phyloP scores from a whole-genome alignment of 805 yeast genomes.

The Tanozyma kutaoensis region DNA sequence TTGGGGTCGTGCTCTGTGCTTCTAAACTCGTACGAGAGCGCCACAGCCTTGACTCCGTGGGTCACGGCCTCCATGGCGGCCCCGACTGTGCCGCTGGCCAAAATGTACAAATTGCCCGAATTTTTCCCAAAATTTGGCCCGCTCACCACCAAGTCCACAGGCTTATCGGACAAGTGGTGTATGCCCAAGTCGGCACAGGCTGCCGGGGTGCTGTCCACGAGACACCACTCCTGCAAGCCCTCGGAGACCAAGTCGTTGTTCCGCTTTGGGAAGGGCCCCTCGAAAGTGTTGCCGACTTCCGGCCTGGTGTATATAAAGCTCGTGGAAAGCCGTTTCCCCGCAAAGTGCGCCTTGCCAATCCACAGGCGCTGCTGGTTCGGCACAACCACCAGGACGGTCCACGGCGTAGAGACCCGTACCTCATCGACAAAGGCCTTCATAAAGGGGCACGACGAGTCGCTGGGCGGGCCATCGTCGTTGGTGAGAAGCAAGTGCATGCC shows the following conservation, averaged over 20 bases:
- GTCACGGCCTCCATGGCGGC: slow-evolving; percentile 92
- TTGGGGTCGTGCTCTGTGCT: slow-evolving; percentile 33
- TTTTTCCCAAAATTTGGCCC: slow-evolving; percentile 97
- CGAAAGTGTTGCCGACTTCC: slow-evolving; percentile 26
- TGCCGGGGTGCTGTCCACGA: slow-evolving; percentile 92
- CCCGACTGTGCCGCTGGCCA: slow-evolving; percentile 92
- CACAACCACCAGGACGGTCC: slow-evolving; percentile 76
- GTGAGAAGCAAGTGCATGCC: slow-evolving; percentile 49
- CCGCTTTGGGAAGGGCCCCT: slow-evolving; percentile 55
- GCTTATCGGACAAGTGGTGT: slow-evolving; percentile 44
- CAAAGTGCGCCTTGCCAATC: slow-evolving; percentile 97
- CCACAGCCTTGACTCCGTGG: slow-evolving; percentile 57
- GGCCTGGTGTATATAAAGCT: slow-evolving; percentile 52
- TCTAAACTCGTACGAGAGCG: slow-evolving; percentile 74
- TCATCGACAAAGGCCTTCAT: slow-evolving; percentile 70
- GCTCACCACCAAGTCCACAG: slow-evolving; percentile 76
- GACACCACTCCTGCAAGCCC: slow-evolving; percentile 61
- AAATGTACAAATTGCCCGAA: slow-evolving; percentile 74
- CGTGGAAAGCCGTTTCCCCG: slow-evolving; percentile 51
- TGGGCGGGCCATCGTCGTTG: slow-evolving; percentile 94
- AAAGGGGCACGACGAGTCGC: slow-evolving; percentile 70
- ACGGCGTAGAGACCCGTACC: slow-evolving; percentile 48
- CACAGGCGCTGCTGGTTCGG: slow-evolving; percentile 86
- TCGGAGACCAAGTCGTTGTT: slow-evolving; percentile 19
- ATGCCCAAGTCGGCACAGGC: slow-evolving; percentile 87